Percentiles rank a stretch among this genome's conserved stretches.
phyloP scores from a whole-genome alignment of 352 stramenopile species.

The Phytopythium aichiense region DNA sequence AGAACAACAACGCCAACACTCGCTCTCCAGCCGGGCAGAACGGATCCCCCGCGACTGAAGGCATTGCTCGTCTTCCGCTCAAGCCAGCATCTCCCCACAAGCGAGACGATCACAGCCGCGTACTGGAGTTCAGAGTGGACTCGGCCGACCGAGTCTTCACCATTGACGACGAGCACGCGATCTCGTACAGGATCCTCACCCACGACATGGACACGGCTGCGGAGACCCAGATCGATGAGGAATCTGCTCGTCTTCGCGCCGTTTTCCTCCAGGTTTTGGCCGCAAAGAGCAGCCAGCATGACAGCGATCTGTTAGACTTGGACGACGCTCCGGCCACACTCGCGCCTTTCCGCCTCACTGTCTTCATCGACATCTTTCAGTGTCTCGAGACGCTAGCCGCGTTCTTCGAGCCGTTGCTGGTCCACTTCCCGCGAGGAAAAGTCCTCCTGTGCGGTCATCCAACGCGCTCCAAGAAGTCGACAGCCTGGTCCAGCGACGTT shows the following conservation, averaged over 20 bases:
- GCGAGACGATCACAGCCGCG: neutral
- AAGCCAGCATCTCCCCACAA: neutral
- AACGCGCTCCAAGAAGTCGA: constrained; percentile 22
- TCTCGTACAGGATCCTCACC: constrained; percentile 50
- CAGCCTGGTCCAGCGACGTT: constrained; percentile 47
- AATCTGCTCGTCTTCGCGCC: neutral
- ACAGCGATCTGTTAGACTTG: no score
- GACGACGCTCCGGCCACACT: neutral
- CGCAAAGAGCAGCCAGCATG: neutral
- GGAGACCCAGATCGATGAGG: neutral
- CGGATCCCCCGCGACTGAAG: neutral
- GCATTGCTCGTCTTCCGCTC: neutral
- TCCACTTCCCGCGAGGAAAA: constrained; percentile 58
- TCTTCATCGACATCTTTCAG: constrained; percentile 71
- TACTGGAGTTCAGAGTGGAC: neutral
- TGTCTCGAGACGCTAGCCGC: constrained; percentile 44
- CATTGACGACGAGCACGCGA: constrained; percentile 34
- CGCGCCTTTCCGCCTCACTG: constrained; percentile 45
- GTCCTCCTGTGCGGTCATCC: constrained; percentile 63
- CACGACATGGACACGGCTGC: constrained; percentile 18
- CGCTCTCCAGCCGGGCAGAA: neutral
- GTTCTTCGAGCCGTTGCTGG: constrained; percentile 56
- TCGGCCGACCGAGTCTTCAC: constrained; percentile 18
- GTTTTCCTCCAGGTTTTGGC: neutral
- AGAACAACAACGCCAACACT: constrained; percentile 1